Percentiles rank a stretch among this genome's conserved stretches.
Conservation (phyloP, 768 basidiomycete species). For the Mrakia gelida region DNA sequence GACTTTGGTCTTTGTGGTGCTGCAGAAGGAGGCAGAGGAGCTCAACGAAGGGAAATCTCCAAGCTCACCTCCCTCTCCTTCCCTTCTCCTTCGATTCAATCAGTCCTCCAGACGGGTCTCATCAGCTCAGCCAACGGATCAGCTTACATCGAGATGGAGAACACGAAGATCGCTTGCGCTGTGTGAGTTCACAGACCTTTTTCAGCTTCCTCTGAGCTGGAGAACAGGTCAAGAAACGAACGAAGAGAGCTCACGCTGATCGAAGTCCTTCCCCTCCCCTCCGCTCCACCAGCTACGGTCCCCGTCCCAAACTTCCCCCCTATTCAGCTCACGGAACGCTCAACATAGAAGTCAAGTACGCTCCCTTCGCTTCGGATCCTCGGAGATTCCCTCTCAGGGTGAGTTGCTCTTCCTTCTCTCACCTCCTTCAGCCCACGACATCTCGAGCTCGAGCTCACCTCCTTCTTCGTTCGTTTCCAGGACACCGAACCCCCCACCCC, state of each 20-base stretch:
- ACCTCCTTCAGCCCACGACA: neutral
- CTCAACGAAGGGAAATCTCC: neutral
- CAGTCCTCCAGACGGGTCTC: constrained; percentile 83
- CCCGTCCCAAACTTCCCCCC: constrained; percentile 47
- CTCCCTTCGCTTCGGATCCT: constrained; percentile 79
- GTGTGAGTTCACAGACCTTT: constrained; percentile 82
- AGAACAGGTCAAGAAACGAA: neutral
- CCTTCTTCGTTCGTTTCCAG: constrained; percentile 47
- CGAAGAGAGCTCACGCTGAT: neutral
- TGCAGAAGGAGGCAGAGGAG: neutral
- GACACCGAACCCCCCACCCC: constrained; percentile 90
- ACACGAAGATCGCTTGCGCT: constrained; percentile 88
- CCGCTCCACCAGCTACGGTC: constrained; percentile 57
- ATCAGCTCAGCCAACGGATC: constrained; percentile 94
- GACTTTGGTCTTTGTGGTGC: neutral
- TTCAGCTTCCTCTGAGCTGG: too few species aligned
- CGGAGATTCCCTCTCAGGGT: constrained; percentile 83
- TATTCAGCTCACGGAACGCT: constrained; percentile 67
- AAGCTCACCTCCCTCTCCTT: constrained; percentile 26
- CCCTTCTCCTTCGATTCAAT: neutral
- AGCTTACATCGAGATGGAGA: constrained; percentile 87
- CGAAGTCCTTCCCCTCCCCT: neutral
- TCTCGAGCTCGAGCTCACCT: neutral
- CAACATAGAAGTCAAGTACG: constrained; percentile 94
- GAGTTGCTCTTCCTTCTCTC: constrained; percentile 40